phyloP scores from a whole-genome alignment of 1,139 yeast genomes.

The Arxiozyma slooffiae region DNA sequence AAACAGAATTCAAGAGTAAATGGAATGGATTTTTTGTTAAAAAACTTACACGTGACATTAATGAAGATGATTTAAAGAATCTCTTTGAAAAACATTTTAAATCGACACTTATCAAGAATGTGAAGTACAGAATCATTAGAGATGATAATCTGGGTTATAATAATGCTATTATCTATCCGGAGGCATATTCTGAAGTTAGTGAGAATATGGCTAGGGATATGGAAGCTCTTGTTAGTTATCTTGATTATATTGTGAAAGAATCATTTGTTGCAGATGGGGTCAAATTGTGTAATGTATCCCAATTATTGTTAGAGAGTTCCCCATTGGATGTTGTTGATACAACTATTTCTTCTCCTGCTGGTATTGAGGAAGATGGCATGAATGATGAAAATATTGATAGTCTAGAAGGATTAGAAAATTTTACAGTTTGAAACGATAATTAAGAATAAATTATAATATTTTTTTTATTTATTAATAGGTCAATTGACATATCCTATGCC shows the following conservation, averaged over 20 bases:
- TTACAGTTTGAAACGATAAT: neutral
- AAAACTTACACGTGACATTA: conserved; percentile 47
- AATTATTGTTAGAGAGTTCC: conserved; percentile 6
- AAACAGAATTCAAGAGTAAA: conserved; percentile 2
- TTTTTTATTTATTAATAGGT: too few relatives aligned
- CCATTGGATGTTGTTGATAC: conserved; percentile 1
- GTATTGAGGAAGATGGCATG: conserved; percentile 1
- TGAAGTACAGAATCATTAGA: conserved; percentile 31
- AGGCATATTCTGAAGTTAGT: conserved; percentile 22
- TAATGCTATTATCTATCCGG: conserved; percentile 39
- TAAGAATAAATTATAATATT: neutral
- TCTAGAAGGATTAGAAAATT: neutral
- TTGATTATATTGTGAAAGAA: conserved; percentile 18
- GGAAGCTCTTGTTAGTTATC: conserved; percentile 18
- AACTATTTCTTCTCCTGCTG: neutral
- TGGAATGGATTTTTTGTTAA: conserved; percentile 46
- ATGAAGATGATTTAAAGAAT: conserved; percentile 37
- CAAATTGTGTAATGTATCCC: conserved; percentile 21
- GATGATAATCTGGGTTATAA: conserved; percentile 27
- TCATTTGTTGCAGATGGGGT: conserved; percentile 26
- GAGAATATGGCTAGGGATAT: conserved; percentile 26
- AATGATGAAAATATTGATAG: neutral
- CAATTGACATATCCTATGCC: too few relatives aligned
- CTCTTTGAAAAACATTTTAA: conserved; percentile 29
- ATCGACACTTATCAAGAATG: conserved; percentile 22